Evolutionary conservation across 768 basidiomycete genomes (phyloP).

Genomic region (Termitomyces sp.): DNA sequence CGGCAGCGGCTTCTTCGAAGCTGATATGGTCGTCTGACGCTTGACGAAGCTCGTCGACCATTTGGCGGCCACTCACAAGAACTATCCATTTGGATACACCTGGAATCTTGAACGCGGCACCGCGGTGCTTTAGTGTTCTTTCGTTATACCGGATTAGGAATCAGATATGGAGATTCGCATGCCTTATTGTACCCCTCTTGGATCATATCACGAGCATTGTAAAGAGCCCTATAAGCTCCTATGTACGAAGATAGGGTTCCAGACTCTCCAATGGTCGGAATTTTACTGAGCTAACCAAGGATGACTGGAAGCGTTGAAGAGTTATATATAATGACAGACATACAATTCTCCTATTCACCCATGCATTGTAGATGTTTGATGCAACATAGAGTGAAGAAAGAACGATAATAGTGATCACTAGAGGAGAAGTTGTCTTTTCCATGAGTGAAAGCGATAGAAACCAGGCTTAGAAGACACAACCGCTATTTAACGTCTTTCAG

Average conservation of each 20-base stretch:
- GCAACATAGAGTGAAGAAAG: conserved; percentile 3
- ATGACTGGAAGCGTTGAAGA: background rate
- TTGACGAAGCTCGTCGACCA: conserved; percentile 44
- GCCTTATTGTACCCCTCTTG: conserved; percentile 28
- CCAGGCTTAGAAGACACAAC: background rate
- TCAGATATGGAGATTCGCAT: background rate
- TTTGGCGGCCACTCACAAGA: conserved; percentile 31
- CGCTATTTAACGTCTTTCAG: background rate
- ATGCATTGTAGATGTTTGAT: background rate
- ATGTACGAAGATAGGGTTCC: conserved; percentile 24
- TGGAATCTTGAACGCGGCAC: conserved; percentile 33
- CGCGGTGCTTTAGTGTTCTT: conserved; percentile 9
- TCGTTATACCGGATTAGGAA: background rate
- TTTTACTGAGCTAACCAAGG: conserved; percentile 13
- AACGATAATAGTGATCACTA: background rate
- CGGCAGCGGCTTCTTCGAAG: conserved; percentile 19
- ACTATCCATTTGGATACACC: conserved; percentile 38
- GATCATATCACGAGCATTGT: conserved; percentile 20
- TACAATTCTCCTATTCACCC: background rate
- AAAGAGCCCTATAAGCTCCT: conserved; percentile 19
- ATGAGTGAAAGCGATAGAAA: background rate
- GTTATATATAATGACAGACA: background rate
- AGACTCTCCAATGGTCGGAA: conserved; percentile 27
- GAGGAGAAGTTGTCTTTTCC: background rate
- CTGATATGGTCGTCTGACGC: conserved; percentile 26